Conservation (phyloP, 306 rosid species). For the Prinsepia uniflora region DNA sequence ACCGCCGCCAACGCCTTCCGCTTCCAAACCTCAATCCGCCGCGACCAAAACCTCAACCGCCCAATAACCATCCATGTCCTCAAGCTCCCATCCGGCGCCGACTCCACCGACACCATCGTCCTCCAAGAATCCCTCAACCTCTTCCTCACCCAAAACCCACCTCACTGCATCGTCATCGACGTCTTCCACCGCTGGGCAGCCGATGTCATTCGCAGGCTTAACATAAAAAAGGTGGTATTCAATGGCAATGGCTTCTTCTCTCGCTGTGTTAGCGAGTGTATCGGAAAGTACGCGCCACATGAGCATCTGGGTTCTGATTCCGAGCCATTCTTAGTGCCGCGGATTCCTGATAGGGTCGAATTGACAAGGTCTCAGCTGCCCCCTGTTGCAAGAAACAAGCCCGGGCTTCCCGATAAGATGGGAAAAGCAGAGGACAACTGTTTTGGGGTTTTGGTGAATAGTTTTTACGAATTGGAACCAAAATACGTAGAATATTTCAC, state of each 20-base stretch:
- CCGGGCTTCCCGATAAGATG: too few species aligned
- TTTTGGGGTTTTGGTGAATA: too few species aligned
- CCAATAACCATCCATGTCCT: constrained; percentile 14
- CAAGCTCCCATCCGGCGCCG: constrained; percentile 1
- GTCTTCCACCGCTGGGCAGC: constrained; percentile 28
- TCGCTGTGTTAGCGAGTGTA: constrained; percentile 1
- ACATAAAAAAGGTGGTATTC: constrained; percentile 11
- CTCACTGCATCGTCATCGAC: constrained; percentile 20
- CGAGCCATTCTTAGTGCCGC: too few species aligned
- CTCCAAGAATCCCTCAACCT: constrained; percentile 2
- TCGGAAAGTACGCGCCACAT: constrained; percentile 12
- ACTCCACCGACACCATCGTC: neutral
- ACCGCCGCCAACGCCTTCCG: constrained; percentile 25
- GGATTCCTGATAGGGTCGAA: too few species aligned
- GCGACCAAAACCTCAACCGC: constrained; percentile 15
- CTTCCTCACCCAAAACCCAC: constrained; percentile 12
- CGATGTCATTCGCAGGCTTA: constrained; percentile 7
- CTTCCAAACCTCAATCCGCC: constrained; percentile 28
- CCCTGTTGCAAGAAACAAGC: too few species aligned
- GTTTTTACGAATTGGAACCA: too few species aligned
- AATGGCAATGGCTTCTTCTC: constrained; percentile 22
- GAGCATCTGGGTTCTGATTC: too few species aligned
- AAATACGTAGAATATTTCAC: too few species aligned
- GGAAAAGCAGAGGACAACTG: too few species aligned
- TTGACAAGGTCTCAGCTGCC: too few species aligned